Evolutionary conservation across 2,329 filamentous ascomycete genomes (phyloP), one percentile per base, ranked within the genome.

Genomic region (Akanthomyces muscarius): DNA sequence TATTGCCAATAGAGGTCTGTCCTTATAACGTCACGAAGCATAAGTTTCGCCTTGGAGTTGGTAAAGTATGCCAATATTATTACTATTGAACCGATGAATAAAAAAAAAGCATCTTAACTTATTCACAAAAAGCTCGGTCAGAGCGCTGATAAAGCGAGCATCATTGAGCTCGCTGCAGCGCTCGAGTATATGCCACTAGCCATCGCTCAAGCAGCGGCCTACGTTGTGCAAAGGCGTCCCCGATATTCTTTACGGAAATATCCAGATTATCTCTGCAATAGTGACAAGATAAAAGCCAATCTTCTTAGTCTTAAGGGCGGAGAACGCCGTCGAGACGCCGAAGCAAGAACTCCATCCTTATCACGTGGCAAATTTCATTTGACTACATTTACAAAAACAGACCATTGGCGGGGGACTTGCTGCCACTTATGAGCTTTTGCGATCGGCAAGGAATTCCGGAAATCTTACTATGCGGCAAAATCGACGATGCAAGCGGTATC

Each of bases 301-400:
- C 69, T 74, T 28, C 64, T 75, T 0, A 62, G 70, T 8, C 23
- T 64, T 18, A 69, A 76, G 2, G 63, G 23, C 1, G 68, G 66
- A 6, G 65, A 68, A 52, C 58, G 71, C 10, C 64, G 65, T 38
- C 65, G 70, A 59, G 68, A 72, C 30, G 54, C 55, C 47, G 63
- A 67, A 30, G 69, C 68, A 67, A 66, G 16, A 71, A 71, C 51
- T 67, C 68, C 1, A 67, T 74, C 41, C n/a, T 72, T 14, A 25
- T 65, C 3, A 75, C 73, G 1, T 75, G 69, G 73, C 69, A 71
- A 51, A 70, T 75, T 25, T 71, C 72, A 1, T 75, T 75, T 63
- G 68, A 74, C 8, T 47, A 69, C 18, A 70, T 75, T 23, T 66
- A 53, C 2, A 13, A 67, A 52, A 62, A 33, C 30, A 65, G 65